These are phyloP conservation scores for Aphanomyces stellatus DNA, from an alignment of 352 stramenopile genomes.

Conservation along the genomic window DNA sequence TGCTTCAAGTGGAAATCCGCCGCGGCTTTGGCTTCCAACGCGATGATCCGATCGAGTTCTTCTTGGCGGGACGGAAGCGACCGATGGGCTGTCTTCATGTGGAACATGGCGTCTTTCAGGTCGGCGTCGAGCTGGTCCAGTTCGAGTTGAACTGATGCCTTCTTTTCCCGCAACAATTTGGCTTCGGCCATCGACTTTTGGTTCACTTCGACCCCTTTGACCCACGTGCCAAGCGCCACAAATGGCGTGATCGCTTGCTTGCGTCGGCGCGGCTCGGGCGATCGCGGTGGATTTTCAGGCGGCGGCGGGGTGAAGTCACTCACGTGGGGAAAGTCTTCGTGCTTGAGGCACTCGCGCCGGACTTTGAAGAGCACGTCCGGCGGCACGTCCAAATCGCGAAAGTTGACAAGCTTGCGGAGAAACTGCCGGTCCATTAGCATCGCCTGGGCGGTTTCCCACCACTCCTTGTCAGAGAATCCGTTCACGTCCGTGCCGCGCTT, in stretches of 20 bases:
- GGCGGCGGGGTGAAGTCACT: background rate
- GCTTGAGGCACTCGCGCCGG: conserved; percentile 53
- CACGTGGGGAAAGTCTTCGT: conserved; percentile 23
- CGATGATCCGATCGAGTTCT: conserved; percentile 37
- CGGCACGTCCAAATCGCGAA: conserved; percentile 38
- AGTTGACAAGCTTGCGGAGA: conserved; percentile 43
- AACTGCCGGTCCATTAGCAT: conserved; percentile 71
- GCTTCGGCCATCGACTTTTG: conserved; percentile 52
- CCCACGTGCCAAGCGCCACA: conserved; percentile 42
- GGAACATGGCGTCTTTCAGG: conserved; percentile 37
- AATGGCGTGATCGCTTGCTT: conserved; percentile 23
- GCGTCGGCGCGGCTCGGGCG: background rate
- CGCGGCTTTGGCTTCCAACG: conserved; percentile 24
- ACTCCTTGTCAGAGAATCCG: conserved; percentile 63
- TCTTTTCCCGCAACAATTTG: background rate
- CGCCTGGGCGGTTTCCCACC: conserved; percentile 71
- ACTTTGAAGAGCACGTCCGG: conserved; percentile 72
- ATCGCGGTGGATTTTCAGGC: background rate
- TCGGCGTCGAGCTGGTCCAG: conserved; percentile 29
- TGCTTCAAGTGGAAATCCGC: conserved; percentile 35
- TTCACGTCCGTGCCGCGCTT: conserved; percentile 24
- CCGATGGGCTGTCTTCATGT: conserved; percentile 49
- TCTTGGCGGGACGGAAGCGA: conserved; percentile 57
- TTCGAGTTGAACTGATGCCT: conserved; percentile 19
- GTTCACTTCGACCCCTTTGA: conserved; percentile 65